phyloP scores from a whole-genome alignment of 495 filamentous ascomycete genomes.

The Trichoderma orchidacearum region DNA sequence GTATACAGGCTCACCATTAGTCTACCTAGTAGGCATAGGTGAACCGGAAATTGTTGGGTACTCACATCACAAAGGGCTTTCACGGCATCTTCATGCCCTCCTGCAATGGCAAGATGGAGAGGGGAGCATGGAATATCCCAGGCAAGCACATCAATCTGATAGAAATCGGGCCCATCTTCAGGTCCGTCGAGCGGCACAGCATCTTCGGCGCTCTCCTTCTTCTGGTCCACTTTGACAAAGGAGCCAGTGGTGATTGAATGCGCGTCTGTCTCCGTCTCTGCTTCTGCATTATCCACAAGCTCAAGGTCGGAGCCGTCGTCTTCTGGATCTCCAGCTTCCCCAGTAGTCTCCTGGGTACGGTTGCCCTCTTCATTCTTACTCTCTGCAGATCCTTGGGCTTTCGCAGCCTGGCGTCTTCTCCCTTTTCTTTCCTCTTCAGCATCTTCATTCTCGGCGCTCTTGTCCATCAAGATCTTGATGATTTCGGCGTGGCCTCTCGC shows the following conservation, averaged over 20 bases:
- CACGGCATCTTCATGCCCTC: slow-evolving; percentile 52
- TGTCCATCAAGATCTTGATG: slow-evolving; percentile 50
- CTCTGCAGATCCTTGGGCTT: slow-evolving; percentile 6
- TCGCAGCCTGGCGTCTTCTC: slow-evolving; percentile 20
- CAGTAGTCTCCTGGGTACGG: slow-evolving; percentile 4
- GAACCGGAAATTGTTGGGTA: background rate
- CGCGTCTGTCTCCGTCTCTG: slow-evolving; percentile 24
- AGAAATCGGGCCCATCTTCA: slow-evolving; percentile 59
- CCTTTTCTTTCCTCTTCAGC: slow-evolving; percentile 46
- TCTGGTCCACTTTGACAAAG: slow-evolving; percentile 49
- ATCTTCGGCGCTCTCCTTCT: slow-evolving; percentile 16
- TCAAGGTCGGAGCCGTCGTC: slow-evolving; percentile 5
- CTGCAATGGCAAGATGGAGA: slow-evolving; percentile 62
- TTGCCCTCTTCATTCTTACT: slow-evolving; percentile 3
- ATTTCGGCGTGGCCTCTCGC: slow-evolving; percentile 53
- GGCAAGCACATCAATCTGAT: slow-evolving; percentile 56
- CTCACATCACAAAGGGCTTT: slow-evolving; percentile 46
- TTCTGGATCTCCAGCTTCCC: slow-evolving; percentile 12
- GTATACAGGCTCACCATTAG: no score
- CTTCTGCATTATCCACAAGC: slow-evolving; percentile 7
- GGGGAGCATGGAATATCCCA: slow-evolving; percentile 64
- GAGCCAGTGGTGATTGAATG: slow-evolving; percentile 44
- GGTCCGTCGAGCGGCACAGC: slow-evolving; percentile 30
- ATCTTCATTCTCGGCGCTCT: slow-evolving; percentile 57
- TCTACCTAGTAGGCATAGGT: no score